Evolutionary conservation across 768 basidiomycete genomes (phyloP), one percentile per base, ranked within the genome.

Genomic region (Pisolithus tinctorius): DNA sequence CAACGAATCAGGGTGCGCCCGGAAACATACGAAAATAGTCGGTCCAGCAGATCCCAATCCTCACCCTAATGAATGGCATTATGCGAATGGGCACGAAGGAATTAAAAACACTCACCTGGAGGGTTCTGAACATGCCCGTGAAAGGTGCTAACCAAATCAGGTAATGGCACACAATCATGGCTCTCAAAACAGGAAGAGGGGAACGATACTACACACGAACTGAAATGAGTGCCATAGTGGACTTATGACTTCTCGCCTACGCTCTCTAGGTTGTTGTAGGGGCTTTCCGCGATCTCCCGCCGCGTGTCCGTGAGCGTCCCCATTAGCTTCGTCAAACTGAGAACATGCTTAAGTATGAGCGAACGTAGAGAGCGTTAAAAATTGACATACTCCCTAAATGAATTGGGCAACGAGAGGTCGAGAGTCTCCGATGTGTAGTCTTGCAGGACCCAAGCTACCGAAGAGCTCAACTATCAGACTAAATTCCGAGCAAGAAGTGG

Each of bases 111-210:
- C 71, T 54, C 48, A 78, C 81, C 72, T 83, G 82, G 30, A 96
- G 68, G 2, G 88, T 91, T 70, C 93, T 91, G 76, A 94, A 97
- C 86, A 95, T 94, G 61, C 86, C 83, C 26, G 93, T 94, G 64
- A 88, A 97, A 0, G 94, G 94, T 13, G 86, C 82, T 59, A 93
- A 71, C 20, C 94, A 79, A 49, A 97, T 94, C 58, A 95, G 70
- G 71, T 88, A 96, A 58, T 95, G 93, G 71, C 92, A 94, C 42
- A 93, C 89, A 52, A 93, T 95, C 93, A 96, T 96, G 3, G 92
- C 2, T 20, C 20, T 20, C 43, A 46, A 27, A 16, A 34, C 20
- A 23, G 4, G 13, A 0, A 30, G 6, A 27, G 16, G 2, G n/a
- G 2, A 20, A 45, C 41, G 27, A 4, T 0, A 40, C 38, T 5